Evolutionary conservation across 2,329 filamentous ascomycete genomes (phyloP).

Genomic region (Fusarium sp.): DNA sequence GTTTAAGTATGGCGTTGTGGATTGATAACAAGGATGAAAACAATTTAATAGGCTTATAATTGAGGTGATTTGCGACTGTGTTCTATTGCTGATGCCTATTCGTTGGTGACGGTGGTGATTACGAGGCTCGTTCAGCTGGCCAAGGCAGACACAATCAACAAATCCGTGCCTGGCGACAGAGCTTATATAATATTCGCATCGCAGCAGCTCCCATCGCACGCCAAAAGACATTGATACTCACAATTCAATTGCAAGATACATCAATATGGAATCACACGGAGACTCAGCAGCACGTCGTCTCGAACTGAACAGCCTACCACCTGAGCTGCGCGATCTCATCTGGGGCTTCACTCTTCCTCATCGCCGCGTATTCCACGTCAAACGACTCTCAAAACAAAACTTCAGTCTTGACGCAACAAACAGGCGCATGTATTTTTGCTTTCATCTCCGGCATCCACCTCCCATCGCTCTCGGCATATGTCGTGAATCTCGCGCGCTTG

Average conservation of each 20-base stretch:
- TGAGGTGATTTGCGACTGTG: not conserved
- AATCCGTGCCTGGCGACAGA: not conserved
- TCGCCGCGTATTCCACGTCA: conserved; percentile 51
- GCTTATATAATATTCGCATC: not conserved
- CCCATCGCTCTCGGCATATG: conserved; percentile 43
- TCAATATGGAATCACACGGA: conserved; percentile 15
- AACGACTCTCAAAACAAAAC: conserved; percentile 18
- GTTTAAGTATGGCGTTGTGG: not conserved
- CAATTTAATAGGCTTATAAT: not conserved
- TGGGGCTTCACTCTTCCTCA: conserved; percentile 49
- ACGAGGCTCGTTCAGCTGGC: conserved; percentile 26
- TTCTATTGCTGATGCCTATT: conserved; percentile 32
- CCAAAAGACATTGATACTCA: no score
- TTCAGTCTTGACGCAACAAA: not conserved
- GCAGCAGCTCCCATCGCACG: not conserved
- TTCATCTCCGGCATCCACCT: conserved; percentile 42
- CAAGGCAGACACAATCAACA: conserved; percentile 28
- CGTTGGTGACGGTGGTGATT: conserved; percentile 12
- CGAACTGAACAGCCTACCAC: conserved; percentile 39
- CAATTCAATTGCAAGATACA: not conserved
- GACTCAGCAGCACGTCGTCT: not conserved
- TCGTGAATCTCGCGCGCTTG: conserved; percentile 47
- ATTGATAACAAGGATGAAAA: not conserved
- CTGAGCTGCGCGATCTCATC: conserved; percentile 49
- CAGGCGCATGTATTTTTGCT: conserved; percentile 32